Evolutionary conservation across 2,329 filamentous ascomycete genomes (phyloP).

Genomic region (Pseudocercospora pini-densiflorae): DNA sequence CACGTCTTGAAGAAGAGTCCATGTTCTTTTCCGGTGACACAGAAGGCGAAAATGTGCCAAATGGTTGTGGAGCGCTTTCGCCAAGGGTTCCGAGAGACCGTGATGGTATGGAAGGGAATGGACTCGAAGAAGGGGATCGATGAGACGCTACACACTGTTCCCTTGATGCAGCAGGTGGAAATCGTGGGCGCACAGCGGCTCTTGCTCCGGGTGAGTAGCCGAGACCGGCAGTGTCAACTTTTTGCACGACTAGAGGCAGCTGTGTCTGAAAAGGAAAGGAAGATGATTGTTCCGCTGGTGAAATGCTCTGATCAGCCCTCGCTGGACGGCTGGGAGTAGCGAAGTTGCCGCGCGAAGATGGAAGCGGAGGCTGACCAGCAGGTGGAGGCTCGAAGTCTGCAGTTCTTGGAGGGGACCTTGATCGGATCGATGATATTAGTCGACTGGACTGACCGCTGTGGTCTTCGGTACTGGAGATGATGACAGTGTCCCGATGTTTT

Average conservation of each 20-base stretch:
- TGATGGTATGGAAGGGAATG: conserved; percentile 32
- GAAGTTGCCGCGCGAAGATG: conserved; percentile 11
- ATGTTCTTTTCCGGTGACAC: conserved; percentile 11
- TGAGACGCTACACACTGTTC: conserved; percentile 13
- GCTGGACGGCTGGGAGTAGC: no score
- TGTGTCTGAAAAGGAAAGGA: conserved; percentile 34
- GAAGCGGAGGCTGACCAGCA: conserved; percentile 21
- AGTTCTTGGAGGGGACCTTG: conserved; percentile 1
- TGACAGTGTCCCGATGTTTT: background rate
- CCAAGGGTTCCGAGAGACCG: conserved; percentile 30
- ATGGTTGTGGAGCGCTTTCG: conserved; percentile 32
- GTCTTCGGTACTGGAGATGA: conserved; percentile 15
- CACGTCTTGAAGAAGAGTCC: conserved; percentile 23
- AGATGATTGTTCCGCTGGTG: conserved; percentile 9
- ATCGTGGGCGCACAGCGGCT: background rate
- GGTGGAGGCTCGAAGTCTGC: conserved; percentile 27
- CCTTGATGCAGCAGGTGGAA: background rate
- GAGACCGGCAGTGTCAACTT: background rate
- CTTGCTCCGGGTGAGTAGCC: background rate
- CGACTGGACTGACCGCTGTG: conserved; percentile 9
- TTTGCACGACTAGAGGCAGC: conserved; percentile 12
- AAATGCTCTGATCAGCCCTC: no score
- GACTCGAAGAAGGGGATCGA: conserved; percentile 22
- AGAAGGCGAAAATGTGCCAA: conserved; percentile 20
- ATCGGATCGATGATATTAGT: conserved; percentile 2